Base-by-base conservation (phyloP, 305 asterid species). In the Plantago lanceolata region DNA sequence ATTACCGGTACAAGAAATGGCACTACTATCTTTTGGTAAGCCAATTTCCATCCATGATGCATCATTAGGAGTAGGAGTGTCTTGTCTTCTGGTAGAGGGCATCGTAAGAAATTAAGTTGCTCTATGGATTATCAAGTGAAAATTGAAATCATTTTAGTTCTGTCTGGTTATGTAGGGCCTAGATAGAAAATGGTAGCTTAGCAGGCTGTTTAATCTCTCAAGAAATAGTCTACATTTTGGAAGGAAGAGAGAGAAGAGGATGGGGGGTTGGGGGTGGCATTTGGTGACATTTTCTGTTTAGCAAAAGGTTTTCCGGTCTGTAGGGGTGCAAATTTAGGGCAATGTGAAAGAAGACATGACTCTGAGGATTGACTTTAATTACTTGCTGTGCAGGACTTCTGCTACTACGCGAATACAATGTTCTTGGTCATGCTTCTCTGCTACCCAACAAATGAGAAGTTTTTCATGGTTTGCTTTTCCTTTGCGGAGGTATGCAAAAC, bases 391-490 rank as follows among this genome's bases (percentile, higher is more conserved):
- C 89, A 89, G 99, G 99, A 94, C 31, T 94, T 94, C 66, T 94
- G 99, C 76, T 94, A 94, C 69, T 94, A 87, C 75, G 99, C 99
- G 68, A 94, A 94, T 67, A 90, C 96, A 8, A 85, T 94, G 63
- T 85, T 83, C 78, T 45, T 94, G 80, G 65, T 90, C 80, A 84
- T 85, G 86, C 84, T 94, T 75, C 81, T 87, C 68, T 81, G 79
- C 73, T 93, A 72, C 67, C 97, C 97, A 5, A 84, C 59, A 78
- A 82, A 88, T 31, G 97, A 90, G 82, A 93, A 86, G 73, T 81
- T 90, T 55, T 93, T 93, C 88, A 86, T 93, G 99, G 89, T 87
- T 73, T 90, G 96, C 88, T 90, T 90, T 83, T 86, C 97, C 19
- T 94, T 94, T 69, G 97, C 99, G 12, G 99, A 94, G 97, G 99